Conservation (phyloP, 169 alveolate genomes). For the Cryptosporidium bovis region DNA sequence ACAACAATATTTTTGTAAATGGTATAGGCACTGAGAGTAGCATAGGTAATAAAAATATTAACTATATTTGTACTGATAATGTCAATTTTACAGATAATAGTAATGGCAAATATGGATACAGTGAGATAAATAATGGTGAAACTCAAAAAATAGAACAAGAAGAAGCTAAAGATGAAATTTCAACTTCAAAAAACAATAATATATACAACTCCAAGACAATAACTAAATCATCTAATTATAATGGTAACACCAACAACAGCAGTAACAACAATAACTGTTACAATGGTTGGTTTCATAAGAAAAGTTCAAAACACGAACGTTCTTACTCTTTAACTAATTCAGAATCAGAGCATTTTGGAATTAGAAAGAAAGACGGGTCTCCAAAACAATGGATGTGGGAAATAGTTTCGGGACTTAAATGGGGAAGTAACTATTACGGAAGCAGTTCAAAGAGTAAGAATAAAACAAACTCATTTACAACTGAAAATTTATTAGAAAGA, state of each 20-base stretch:
- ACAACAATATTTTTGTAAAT: too few relatives aligned
- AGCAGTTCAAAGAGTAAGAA: background rate
- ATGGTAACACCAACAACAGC: background rate
- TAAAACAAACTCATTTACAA: slow-evolving; percentile 38
- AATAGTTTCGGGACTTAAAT: slow-evolving; percentile 56
- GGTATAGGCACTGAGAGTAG: too few relatives aligned
- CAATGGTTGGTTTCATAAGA: slow-evolving; percentile 62
- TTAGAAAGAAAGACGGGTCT: slow-evolving; percentile 62
- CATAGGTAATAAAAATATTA: too few relatives aligned
- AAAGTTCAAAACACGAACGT: slow-evolving; percentile 33
- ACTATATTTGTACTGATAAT: too few relatives aligned
- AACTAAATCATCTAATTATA: too few relatives aligned
- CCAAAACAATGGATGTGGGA: slow-evolving; percentile 75
- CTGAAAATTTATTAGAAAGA: slow-evolving; percentile 4
- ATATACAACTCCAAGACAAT: background rate
- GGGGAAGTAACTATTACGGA: slow-evolving; percentile 37
- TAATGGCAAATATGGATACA: background rate
- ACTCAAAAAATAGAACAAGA: slow-evolving; percentile 35
- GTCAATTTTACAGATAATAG: too few relatives aligned
- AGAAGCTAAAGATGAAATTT: slow-evolving; percentile 2
- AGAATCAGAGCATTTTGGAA: slow-evolving; percentile 22
- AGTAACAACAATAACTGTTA: background rate
- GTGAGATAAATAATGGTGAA: background rate
- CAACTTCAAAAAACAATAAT: background rate
- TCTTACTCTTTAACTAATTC: slow-evolving; percentile 51